Evolutionary conservation across 1,139 yeast species (phyloP), one percentile per base, ranked within the genome.

Genomic region (Casaregolazyma suthepensis): DNA sequence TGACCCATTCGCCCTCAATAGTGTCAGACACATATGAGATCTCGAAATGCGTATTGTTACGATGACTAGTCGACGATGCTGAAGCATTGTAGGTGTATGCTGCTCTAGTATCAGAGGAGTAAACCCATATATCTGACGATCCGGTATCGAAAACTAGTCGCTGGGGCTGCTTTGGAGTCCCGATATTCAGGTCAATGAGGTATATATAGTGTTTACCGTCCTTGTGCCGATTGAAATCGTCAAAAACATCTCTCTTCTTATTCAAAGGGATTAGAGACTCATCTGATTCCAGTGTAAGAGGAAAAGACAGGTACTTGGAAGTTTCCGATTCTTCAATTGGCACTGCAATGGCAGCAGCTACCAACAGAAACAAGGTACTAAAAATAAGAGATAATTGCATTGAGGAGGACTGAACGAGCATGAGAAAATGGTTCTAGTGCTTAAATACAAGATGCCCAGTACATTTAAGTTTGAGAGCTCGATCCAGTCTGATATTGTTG

Each of bases 41-140:
- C 15, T 52, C 46, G 50, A 64, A 59, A 19, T 57, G 57, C 29
- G 60, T 53, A 35, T 57, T 54, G 46, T 58, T 55, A 42, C 45
- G 55, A 12, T 57, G 54, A 50, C 59, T 63, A 3, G 63, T 56
- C 5, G 62, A 54, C 12, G 31, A 26, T 26, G 31, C 31, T 9
- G 31, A 26, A 26, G 40, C 15, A 13, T 35, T 15, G 13, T 35
- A 35, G n/a, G n/a, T 35, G 9, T n/a, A 18, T 29, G 37, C 42
- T 5, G 48, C 42, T 5, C 37, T 35, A n/a, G 45, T 52, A 18
- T 26, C 48, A 2, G 48, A 47, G 3, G 53, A 46, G 22, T 49
- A 69, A 15, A 83, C 78, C 89, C 89, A 84, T 55, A 83, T 71
- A 65, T 85, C 90, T 1, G 87, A 76, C 3, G 52, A 82, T 0